phyloP scores from a whole-genome alignment of 2,329 filamentous ascomycete species.

The Cryphonectria radicalis region DNA sequence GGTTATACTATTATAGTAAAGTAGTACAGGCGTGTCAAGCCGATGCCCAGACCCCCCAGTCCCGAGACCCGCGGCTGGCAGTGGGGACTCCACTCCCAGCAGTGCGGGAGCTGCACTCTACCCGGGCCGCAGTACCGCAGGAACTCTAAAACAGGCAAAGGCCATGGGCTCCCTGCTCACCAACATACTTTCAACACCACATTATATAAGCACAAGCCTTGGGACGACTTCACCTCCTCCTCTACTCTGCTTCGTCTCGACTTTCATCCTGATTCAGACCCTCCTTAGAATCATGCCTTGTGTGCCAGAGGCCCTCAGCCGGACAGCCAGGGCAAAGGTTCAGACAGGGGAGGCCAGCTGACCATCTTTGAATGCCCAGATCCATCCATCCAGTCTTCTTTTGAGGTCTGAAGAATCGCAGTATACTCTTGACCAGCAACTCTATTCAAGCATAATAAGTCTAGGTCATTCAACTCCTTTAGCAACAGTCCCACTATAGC shows the following conservation, averaged over 20 bases:
- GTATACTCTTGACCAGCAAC: background rate
- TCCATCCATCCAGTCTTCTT: background rate
- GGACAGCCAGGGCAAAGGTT: background rate
- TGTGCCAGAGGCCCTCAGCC: background rate
- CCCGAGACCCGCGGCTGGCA: background rate
- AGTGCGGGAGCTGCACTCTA: conserved; percentile 8
- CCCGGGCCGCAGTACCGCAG: conserved; percentile 12
- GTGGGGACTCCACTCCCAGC: conserved; percentile 6
- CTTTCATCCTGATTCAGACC: background rate
- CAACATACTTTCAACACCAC: background rate
- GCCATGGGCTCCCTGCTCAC: background rate
- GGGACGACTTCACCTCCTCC: background rate
- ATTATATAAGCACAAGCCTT: conserved; percentile 2
- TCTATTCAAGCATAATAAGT: background rate
- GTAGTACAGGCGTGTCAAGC: background rate
- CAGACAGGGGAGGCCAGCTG: background rate
- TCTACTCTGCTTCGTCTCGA: background rate
- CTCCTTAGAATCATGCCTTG: background rate
- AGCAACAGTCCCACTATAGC: too few species aligned
- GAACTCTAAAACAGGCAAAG: background rate
- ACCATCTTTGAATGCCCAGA: background rate
- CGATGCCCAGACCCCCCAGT: background rate
- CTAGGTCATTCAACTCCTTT: too few species aligned
- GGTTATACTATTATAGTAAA: background rate
- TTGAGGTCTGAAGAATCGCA: background rate